Conservation (phyloP, 2,329 filamentous ascomycete species). For the Ophiostoma australiae region DNA sequence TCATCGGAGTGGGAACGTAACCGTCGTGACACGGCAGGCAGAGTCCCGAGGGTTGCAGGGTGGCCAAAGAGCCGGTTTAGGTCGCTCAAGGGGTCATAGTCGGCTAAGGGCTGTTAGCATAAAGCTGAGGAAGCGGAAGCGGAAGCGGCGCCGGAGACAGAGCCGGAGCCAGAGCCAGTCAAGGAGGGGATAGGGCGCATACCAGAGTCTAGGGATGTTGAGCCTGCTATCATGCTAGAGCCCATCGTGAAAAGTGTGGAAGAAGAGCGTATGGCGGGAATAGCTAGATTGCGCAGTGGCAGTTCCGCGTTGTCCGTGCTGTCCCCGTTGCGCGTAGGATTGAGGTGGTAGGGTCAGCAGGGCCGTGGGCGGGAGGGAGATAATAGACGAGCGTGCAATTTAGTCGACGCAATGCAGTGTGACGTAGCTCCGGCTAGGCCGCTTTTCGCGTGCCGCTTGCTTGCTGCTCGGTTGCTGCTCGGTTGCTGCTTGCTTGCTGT, state of each 20-base stretch:
- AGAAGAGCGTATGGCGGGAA: not conserved
- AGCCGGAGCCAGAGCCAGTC: not conserved
- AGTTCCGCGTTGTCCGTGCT: not conserved
- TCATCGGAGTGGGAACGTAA: conserved; percentile 75
- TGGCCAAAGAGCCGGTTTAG: conserved; percentile 92
- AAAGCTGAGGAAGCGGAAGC: not conserved
- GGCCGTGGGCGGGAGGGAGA: not conserved
- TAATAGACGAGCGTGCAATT: not conserved
- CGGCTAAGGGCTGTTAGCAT: conserved; percentile 17
- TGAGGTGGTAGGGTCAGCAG: not conserved
- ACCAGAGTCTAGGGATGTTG: conserved; percentile 29
- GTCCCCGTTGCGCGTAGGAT: not conserved
- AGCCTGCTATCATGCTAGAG: conserved; percentile 21
- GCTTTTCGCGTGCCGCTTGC: not conserved
- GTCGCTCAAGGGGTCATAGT: conserved; percentile 71
- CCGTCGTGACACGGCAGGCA: conserved; percentile 66
- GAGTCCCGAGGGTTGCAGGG: conserved; percentile 74
- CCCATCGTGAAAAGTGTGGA: conserved; percentile 23
- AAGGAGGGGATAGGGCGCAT: not conserved
- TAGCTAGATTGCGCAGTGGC: not conserved
- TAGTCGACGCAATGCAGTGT: not conserved
- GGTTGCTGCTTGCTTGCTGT: not conserved
- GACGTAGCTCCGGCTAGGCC: conserved; percentile 5
- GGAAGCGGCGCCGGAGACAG: not conserved
- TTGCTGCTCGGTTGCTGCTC: too few species aligned